phyloP scores from a whole-genome alignment of 2,329 filamentous ascomycete genomes.

The Pyrenophora teres region DNA sequence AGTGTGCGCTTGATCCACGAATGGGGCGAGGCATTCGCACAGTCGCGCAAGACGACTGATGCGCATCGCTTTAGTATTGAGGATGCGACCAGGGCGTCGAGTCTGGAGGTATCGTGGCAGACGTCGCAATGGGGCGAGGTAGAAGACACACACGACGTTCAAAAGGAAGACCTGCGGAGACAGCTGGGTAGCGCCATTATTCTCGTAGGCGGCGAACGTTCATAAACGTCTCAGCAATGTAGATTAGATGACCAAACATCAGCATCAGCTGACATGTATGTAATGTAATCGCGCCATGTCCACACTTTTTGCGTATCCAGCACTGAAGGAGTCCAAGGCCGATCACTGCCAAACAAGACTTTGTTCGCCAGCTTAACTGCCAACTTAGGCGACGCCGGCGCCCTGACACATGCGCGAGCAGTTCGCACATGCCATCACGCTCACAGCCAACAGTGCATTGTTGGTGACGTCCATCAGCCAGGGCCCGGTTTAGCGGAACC shows the following conservation, averaged over 20 bases:
- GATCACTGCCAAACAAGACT: too few species aligned
- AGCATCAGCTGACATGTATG: too few species aligned
- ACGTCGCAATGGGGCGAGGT: slow-evolving; percentile 92
- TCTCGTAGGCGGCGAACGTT: slow-evolving; percentile 61
- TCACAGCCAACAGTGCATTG: too few species aligned
- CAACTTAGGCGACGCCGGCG: neutral
- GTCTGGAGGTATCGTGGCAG: slow-evolving; percentile 88
- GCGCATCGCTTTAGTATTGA: slow-evolving; percentile 72
- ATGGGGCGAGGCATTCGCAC: slow-evolving; percentile 77
- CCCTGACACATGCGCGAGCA: slow-evolving; percentile 7
- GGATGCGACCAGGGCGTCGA: slow-evolving; percentile 77
- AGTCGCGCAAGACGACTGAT: slow-evolving; percentile 52
- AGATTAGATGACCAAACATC: neutral
- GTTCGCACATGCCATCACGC: neutral
- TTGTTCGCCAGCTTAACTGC: neutral
- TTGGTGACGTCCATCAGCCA: too few species aligned
- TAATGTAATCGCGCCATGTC: too few species aligned
- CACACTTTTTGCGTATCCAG: too few species aligned
- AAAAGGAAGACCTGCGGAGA: slow-evolving; percentile 83
- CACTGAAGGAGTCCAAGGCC: too few species aligned
- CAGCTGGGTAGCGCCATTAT: slow-evolving; percentile 88
- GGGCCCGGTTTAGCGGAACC: slow-evolving; percentile 2
- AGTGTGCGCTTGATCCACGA: slow-evolving; percentile 78
- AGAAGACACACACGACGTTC: slow-evolving; percentile 96
- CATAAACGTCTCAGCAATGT: neutral